Evolutionary conservation across 2,329 filamentous ascomycete genomes (phyloP), one percentile per base, ranked within the genome.

Genomic region (Neofusicoccum kwambonambiense): DNA sequence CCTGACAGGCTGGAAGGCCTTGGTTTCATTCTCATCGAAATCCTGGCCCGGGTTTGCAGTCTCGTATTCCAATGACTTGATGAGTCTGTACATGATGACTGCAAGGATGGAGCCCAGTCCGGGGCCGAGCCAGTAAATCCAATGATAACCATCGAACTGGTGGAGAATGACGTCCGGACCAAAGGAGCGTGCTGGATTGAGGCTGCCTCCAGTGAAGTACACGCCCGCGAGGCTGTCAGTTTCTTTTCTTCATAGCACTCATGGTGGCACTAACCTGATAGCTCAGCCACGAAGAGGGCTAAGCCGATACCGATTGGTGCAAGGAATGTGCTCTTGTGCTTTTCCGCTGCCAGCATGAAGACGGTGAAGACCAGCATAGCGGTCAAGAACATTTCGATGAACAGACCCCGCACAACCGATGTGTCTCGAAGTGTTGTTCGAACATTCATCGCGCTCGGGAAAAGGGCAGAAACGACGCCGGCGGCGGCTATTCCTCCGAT

Each of bases 101-200:
- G 78, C 78, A 9, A 79, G 68, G n/a, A 78, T 34, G 3, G 74
- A 74, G 0, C 76, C 76, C 71, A 77, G 72, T 1, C 73, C 34
- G 3, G 81, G 80, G 0, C 80, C 81, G 37, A 81, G 67, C 81
- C 80, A 83, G 71, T 83, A 83, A 65, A 83, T 80, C 79, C 79
- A 80, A 67, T 81, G 75, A 65, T 81, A 76, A 35, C 68, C 66
- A 7, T 79, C 76, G 65, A 81, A 82, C 11, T 69, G 73, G 47
- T 65, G 64, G 19, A 78, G 70, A 27, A 78, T 75, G 13, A 81
- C 78, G 62, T 75, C 76, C 0, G 80, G 80, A 4, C 79, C 80
- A 66, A 82, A 81, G 27, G 77, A 79, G 54, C 80, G 75, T 2
- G 80, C 78, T 17, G 80, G 80, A 65, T 82, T 82, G 39, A 82